phyloP scores from a whole-genome alignment of 1,139 yeast genomes.

The Komagataea norvegica region DNA sequence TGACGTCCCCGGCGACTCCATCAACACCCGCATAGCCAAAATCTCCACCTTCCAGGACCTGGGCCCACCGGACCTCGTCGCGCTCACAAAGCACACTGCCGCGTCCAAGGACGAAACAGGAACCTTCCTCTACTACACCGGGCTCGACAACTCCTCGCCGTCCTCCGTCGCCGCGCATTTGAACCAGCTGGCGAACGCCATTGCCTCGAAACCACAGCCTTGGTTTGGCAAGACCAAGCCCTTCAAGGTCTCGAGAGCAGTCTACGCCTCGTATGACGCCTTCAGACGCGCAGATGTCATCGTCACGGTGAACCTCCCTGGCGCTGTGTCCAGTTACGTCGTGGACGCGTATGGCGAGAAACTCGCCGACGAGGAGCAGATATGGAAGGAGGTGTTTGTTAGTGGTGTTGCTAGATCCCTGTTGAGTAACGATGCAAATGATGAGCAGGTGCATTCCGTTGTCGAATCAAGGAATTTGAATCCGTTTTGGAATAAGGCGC shows the following conservation, averaged over 20 bases:
- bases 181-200: slow-evolving; percentile 65
- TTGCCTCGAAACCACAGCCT: slow-evolving; percentile 58
- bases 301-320: slow-evolving; percentile 70
- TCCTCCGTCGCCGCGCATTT: slow-evolving; percentile 72
- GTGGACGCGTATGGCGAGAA: slow-evolving; percentile 50
- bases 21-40: slow-evolving; percentile 43
- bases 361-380: slow-evolving; percentile 34
- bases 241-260: slow-evolving; percentile 74
- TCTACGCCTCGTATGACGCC: slow-evolving; percentile 65
- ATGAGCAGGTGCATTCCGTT: slow-evolving; percentile 52
- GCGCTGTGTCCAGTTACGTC: slow-evolving; percentile 75
- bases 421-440: slow-evolving; percentile 61
- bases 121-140: slow-evolving; percentile 42
- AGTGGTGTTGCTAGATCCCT: slow-evolving; percentile 73
- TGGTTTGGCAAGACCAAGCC: slow-evolving; percentile 73
- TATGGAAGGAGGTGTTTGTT: slow-evolving; percentile 84
- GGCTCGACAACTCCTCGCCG: slow-evolving; percentile 60
- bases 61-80: slow-evolving; percentile 93
- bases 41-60: slow-evolving; percentile 48
- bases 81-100: slow-evolving; percentile 44
- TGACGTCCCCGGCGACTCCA: slow-evolving; percentile 43
- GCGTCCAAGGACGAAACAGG: slow-evolving; percentile 27
- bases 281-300: slow-evolving; percentile 75
- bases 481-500: slow-evolving; percentile 53
- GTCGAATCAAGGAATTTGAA: slow-evolving; percentile 61